These are phyloP conservation scores for Juglanconis juglandina DNA, from an alignment of 2,329 filamentous ascomycete genomes.

Conservation along the genomic window DNA sequence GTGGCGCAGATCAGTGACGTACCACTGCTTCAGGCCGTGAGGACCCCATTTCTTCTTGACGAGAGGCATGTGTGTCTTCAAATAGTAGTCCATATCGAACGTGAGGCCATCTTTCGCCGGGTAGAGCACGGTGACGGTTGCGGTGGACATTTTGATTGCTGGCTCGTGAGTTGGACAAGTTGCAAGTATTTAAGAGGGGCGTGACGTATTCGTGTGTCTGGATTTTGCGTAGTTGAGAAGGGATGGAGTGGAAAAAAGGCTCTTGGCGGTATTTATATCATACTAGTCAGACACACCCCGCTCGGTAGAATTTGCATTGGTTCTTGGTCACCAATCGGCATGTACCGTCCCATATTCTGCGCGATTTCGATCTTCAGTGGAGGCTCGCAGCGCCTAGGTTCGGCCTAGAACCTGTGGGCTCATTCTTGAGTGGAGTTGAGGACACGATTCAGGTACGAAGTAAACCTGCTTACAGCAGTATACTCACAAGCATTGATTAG, in stretches of 20 bases:
- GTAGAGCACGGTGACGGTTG: constrained; percentile 34
- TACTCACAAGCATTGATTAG: no score
- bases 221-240: background rate
- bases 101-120: constrained; percentile 34
- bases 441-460: no score
- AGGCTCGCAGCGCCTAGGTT: no score
- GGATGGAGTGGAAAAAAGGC: background rate
- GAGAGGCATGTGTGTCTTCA: constrained; percentile 43
- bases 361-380: no score
- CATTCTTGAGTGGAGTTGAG: no score
- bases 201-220: background rate
- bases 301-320: background rate
- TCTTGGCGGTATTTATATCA: background rate
- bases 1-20: constrained; percentile 24
- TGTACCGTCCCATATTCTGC: no score
- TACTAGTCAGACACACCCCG: background rate
- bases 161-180: background rate
- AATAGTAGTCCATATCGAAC: constrained; percentile 49
- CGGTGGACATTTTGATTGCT: constrained; percentile 11
- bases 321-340: background rate
- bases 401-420: no score
- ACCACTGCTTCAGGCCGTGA: constrained; percentile 36
- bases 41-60: constrained; percentile 35
- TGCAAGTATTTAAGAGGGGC: background rate
- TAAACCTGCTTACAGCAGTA: no score